Evolutionary conservation across 495 filamentous ascomycete species (phyloP).

Genomic region (Daldinia childiae): DNA sequence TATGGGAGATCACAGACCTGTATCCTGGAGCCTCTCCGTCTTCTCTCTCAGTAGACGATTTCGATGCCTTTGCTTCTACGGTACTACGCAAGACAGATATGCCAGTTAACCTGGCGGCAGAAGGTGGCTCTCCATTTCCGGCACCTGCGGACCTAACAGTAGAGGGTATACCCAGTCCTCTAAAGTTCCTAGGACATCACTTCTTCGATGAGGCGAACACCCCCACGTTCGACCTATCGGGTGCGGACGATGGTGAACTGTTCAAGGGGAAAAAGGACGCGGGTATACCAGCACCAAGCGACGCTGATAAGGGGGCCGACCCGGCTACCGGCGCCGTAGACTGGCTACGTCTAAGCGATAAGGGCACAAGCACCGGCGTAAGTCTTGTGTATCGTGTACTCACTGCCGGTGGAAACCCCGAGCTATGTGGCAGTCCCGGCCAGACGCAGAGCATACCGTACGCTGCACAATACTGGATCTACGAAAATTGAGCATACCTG

Average conservation of each 20-base stretch:
- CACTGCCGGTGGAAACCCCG: conserved; percentile 69
- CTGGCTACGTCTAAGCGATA: conserved; percentile 70
- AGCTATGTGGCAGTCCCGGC: conserved; percentile 56
- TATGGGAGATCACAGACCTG: conserved; percentile 67
- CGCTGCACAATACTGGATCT: conserved; percentile 78
- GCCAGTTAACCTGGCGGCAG: conserved; percentile 52
- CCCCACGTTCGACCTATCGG: conserved; percentile 68
- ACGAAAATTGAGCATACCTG: conserved; percentile 41
- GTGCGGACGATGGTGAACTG: conserved; percentile 44
- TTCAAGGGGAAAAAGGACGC: conserved; percentile 58
- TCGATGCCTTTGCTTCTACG: conserved; percentile 45
- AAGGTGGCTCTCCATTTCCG: conserved; percentile 52
- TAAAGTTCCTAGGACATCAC: conserved; percentile 68
- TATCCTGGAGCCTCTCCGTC: conserved; percentile 52
- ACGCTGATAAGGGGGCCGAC: conserved; percentile 54
- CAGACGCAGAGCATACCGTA: conserved; percentile 66
- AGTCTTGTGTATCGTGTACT: conserved; percentile 71
- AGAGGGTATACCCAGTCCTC: conserved; percentile 35
- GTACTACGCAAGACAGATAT: conserved; percentile 47
- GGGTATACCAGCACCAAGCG: conserved; percentile 60
- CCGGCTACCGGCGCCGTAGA: conserved; percentile 63
- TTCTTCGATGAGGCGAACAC: conserved; percentile 64
- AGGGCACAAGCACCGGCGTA: conserved; percentile 57
- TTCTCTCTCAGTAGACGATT: conserved; percentile 43
- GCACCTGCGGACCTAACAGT: conserved; percentile 47